Conservation (phyloP, 257 asterid genomes). For the Penstemon eatonii region DNA sequence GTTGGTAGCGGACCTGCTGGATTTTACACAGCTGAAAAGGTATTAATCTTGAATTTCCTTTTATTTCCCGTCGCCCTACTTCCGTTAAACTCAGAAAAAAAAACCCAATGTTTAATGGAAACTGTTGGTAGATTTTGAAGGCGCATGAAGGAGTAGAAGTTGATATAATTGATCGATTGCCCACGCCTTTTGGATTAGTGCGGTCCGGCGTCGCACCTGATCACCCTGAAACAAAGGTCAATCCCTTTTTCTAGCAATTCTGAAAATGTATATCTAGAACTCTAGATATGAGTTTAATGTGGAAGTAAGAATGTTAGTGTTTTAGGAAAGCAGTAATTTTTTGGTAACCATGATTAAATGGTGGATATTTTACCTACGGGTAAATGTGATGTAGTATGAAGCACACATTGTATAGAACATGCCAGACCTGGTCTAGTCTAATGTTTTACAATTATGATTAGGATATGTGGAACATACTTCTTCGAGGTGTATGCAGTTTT, state of each 20-base stretch:
- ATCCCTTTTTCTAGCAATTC: not conserved
- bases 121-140: slow-evolving; percentile 60
- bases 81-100: not conserved
- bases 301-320: too few species aligned
- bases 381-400: not conserved
- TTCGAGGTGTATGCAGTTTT: slow-evolving; percentile 9
- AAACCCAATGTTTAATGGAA: not conserved
- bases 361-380: not conserved
- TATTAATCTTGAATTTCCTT: slow-evolving; percentile 8
- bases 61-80: not conserved
- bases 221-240: slow-evolving; percentile 95
- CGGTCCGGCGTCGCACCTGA: slow-evolving; percentile 98
- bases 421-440: not conserved
- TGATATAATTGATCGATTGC: slow-evolving; percentile 85
- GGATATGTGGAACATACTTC: not conserved
- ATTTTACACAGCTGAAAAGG: slow-evolving; percentile 89
- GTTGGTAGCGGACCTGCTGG: slow-evolving; percentile 99
- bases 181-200: slow-evolving; percentile 92
- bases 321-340: too few species aligned
- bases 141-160: slow-evolving; percentile 71
- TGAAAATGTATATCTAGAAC: not conserved
- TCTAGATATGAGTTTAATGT: too few species aligned
- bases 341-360: not conserved
- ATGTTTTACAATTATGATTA: not conserved
- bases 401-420: not conserved